These are phyloP conservation scores for Spirogloea muscicola DNA, from an alignment of 139 green algal genomes.

Conservation along the genomic window DNA sequence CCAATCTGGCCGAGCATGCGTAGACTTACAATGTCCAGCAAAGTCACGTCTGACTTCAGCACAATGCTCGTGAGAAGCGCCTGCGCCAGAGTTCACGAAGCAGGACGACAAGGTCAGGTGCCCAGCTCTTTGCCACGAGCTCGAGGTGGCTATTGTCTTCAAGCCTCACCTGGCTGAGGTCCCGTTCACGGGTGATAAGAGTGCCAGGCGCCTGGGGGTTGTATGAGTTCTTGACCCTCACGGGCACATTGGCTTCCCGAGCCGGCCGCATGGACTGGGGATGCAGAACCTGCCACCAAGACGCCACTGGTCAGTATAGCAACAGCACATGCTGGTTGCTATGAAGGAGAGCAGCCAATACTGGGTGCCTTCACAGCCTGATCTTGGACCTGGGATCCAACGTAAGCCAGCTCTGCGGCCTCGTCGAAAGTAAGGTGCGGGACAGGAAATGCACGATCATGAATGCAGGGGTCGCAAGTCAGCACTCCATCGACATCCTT, in stretches of 20 bases:
- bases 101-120: too few relatives aligned
- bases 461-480: conserved; percentile 83
- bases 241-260: conserved; percentile 61
- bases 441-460: conserved; percentile 71
- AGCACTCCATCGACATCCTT: conserved; percentile 99
- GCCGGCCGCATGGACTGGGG: conserved; percentile 92
- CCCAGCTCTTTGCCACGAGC: too few relatives aligned
- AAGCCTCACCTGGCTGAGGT: conserved; percentile 73
- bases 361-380: too few relatives aligned
- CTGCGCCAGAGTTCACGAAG: too few relatives aligned
- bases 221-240: conserved; percentile 98
- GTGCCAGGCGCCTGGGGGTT: conserved; percentile 80
- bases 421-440: conserved; percentile 93
- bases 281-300: conserved; percentile 93
- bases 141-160: too few relatives aligned
- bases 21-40: conserved; percentile 58
- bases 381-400: conserved; percentile 81
- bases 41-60: conserved; percentile 77
- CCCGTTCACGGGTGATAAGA: conserved; percentile 70
- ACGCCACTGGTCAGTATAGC: too few relatives aligned
- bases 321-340: too few relatives aligned
- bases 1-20: conserved; percentile 70
- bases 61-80: conserved; percentile 91
- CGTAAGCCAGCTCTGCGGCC: conserved; percentile 96
- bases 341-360: too few relatives aligned